These are phyloP conservation scores for Blastomyces silverae DNA, from an alignment of 2,329 filamentous ascomycete genomes.

Conservation along the genomic window DNA sequence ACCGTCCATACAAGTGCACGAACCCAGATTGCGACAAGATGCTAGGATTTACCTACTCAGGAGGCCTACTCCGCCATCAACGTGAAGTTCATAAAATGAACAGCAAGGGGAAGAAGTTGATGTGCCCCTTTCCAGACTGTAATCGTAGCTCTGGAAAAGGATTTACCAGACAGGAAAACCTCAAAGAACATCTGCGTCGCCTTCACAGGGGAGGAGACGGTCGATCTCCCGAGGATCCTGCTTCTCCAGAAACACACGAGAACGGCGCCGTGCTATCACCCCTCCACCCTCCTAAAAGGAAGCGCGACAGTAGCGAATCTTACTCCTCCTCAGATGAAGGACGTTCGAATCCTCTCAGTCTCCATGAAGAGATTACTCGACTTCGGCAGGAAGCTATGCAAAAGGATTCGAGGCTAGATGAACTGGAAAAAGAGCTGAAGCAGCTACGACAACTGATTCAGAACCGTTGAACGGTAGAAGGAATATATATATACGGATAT, in stretches of 20 bases:
- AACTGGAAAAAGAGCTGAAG: constrained; percentile 30
- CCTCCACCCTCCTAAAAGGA: constrained; percentile 10
- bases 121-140: constrained; percentile 80
- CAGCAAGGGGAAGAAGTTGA: constrained; percentile 78
- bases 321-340: constrained; percentile 27
- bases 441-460: constrained; percentile 17
- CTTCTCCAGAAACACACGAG: constrained; percentile 9
- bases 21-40: constrained; percentile 82
- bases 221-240: neutral
- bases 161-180: constrained; percentile 88
- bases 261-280: constrained; percentile 2
- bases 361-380: constrained; percentile 61
- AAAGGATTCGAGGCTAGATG: constrained; percentile 40
- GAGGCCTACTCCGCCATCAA: constrained; percentile 80
- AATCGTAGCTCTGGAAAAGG: constrained; percentile 82
- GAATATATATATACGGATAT: neutral
- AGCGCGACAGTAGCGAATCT: constrained; percentile 29
- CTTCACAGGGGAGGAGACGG: constrained; percentile 58
- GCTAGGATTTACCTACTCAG: constrained; percentile 90
- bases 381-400: constrained; percentile 60
- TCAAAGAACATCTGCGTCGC: constrained; percentile 85
- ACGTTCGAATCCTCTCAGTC: constrained; percentile 34
- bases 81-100: constrained; percentile 90
- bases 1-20: constrained; percentile 81
- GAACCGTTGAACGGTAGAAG: neutral